Evolutionary conservation across 1,139 yeast genomes (phyloP).

Genomic region (Kodamaea plutei): DNA sequence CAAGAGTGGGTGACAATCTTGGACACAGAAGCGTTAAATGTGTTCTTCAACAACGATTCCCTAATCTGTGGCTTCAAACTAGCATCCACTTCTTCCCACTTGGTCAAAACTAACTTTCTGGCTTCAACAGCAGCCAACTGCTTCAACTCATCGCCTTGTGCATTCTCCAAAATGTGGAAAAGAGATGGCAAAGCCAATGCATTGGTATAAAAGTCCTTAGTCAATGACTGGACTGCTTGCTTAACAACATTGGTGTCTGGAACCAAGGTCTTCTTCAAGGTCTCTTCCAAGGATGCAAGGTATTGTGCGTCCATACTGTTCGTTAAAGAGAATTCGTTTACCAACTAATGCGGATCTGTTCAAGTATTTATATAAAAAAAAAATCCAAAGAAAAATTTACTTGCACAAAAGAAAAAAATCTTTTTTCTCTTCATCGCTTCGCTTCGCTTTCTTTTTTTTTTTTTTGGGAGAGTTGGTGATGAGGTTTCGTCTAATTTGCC

Average conservation of each 20-base stretch:
- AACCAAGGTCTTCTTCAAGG: conserved; percentile 69
- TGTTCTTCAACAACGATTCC: conserved; percentile 60
- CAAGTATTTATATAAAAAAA: conserved; percentile 4
- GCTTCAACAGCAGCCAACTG: conserved; percentile 96
- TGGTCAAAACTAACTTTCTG: conserved; percentile 69
- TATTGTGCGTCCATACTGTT: conserved; percentile 68
- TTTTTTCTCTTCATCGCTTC: too few species aligned
- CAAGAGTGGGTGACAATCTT: conserved; percentile 82
- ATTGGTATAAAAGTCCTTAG: conserved; percentile 69
- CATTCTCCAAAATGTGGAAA: conserved; percentile 72
- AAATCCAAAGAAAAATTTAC: too few species aligned
- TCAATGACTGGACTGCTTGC: conserved; percentile 73
- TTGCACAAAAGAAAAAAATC: neutral
- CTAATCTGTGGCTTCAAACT: conserved; percentile 58
- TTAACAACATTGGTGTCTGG: conserved; percentile 78
- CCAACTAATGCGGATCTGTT: neutral
- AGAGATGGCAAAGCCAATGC: conserved; percentile 76
- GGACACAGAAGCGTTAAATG: conserved; percentile 49
- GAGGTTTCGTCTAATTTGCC: conserved; percentile 4
- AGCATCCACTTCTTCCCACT: conserved; percentile 65
- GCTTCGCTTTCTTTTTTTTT: neutral
- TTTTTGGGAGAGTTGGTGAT: neutral
- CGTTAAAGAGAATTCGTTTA: conserved; percentile 1
- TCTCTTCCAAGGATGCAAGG: conserved; percentile 67
- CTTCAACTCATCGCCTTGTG: conserved; percentile 56